Evolutionary conservation across 2,329 filamentous ascomycete genomes (phyloP).

Genomic region (Fusarium graminum): DNA sequence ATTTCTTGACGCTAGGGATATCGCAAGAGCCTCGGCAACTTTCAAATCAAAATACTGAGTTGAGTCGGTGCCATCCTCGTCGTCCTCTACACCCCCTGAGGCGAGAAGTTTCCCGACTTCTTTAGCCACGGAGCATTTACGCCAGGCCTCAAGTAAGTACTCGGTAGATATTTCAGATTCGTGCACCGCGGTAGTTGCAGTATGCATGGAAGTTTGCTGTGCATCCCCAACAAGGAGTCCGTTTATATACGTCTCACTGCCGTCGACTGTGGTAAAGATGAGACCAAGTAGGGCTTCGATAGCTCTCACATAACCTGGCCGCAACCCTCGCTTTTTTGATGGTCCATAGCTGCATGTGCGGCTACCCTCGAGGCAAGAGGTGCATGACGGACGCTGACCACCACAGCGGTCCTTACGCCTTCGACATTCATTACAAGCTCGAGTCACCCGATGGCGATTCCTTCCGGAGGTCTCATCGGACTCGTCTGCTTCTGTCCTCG

Average conservation of each 20-base stretch:
- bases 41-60: constrained; percentile 13
- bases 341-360: constrained; percentile 17
- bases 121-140: background rate
- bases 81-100: background rate
- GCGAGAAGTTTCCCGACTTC: background rate
- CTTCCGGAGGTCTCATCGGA: constrained; percentile 8
- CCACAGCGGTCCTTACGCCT: constrained; percentile 14
- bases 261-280: background rate
- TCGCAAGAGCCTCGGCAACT: background rate
- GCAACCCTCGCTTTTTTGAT: constrained; percentile 12
- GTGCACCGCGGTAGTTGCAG: accelerated
- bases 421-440: constrained; percentile 20
- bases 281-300: constrained; percentile 12
- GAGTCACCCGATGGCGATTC: constrained; percentile 10
- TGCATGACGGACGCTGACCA: background rate
- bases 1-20: background rate
- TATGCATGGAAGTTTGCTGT: accelerated
- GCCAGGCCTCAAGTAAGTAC: constrained; percentile 14
- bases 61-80: constrained; percentile 9
- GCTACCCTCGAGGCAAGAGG: constrained; percentile 2
- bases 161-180: background rate
- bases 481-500: constrained; percentile 4
- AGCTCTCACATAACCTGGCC: constrained; percentile 15
- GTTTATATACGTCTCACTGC: constrained; percentile 1
- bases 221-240: background rate